phyloP scores from a whole-genome alignment of 768 basidiomycete genomes.

The Pleurotus ostreatus region DNA sequence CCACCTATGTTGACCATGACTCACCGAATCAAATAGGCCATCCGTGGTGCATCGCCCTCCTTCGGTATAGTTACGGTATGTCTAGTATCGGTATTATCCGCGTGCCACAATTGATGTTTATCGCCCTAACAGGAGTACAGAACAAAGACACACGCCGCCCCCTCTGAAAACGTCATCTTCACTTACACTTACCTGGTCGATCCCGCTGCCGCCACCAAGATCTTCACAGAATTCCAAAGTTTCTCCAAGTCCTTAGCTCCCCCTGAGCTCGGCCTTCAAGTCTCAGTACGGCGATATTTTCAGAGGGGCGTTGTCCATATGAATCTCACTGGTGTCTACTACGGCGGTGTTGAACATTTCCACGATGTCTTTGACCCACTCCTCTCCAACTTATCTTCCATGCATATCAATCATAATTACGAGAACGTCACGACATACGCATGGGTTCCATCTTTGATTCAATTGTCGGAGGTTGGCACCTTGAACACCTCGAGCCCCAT shows the following conservation, averaged over 20 bases:
- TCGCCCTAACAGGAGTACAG: conserved; percentile 14
- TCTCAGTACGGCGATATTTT: not conserved
- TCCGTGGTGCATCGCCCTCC: conserved; percentile 35
- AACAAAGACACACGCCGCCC: conserved; percentile 33
- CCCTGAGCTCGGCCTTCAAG: conserved; percentile 22
- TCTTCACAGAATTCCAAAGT: conserved; percentile 29
- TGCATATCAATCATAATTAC: conserved; percentile 13
- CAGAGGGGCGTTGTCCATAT: conserved; percentile 31
- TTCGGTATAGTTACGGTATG: conserved; percentile 38
- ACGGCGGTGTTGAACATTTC: conserved; percentile 24
- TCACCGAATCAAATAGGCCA: conserved; percentile 24
- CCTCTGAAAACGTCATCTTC: conserved; percentile 33
- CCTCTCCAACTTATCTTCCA: conserved; percentile 21
- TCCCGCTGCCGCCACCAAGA: conserved; percentile 25
- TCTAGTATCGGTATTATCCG: not conserved
- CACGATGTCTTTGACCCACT: conserved; percentile 29
- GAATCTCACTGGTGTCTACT: conserved; percentile 33
- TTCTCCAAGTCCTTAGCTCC: conserved; percentile 31
- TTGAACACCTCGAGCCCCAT: conserved; percentile 21
- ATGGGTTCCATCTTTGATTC: conserved; percentile 28
- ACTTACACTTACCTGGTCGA: conserved; percentile 32
- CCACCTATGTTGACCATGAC: not conserved
- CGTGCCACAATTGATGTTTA: too few relatives aligned
- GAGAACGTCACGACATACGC: conserved; percentile 20
- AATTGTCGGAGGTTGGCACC: conserved; percentile 22